Evolutionary conservation across 257 asterid genomes (phyloP).

Genomic region (Ilex asprella): DNA sequence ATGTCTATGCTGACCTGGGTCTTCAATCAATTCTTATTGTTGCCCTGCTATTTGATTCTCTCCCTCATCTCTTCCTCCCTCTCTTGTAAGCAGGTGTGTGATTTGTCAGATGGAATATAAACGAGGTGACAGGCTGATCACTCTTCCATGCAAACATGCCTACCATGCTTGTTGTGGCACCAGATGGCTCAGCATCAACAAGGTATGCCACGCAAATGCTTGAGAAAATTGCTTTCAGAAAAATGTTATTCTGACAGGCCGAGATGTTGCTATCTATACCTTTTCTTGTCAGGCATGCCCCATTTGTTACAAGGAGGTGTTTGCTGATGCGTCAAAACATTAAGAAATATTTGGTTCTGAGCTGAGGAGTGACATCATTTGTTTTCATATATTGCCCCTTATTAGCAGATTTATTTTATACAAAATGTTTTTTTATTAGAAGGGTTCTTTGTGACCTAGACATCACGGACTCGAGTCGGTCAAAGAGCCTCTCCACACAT

Average conservation of each 20-base stretch:
- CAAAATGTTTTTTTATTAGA: no score
- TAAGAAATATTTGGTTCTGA: conserved; percentile 3
- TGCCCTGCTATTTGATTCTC: no score
- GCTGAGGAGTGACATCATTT: background rate
- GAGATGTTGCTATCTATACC: conserved; percentile 12
- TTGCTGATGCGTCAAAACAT: conserved; percentile 35
- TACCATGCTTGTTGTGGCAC: conserved; percentile 79
- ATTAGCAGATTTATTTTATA: background rate
- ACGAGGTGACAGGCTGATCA: conserved; percentile 62
- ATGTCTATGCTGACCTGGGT: no score
- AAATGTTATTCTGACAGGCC: background rate
- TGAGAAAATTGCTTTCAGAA: background rate
- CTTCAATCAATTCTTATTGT: no score
- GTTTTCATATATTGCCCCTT: background rate
- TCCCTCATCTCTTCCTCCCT: no score
- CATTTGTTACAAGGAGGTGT: conserved; percentile 78
- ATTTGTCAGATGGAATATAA: conserved; percentile 98
- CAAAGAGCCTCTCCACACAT: no score
- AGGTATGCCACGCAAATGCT: conserved; percentile 38
- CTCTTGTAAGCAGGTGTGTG: conserved; percentile 54
- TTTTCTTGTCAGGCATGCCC: conserved; percentile 67
- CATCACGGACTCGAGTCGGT: no score
- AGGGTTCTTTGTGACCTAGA: no score
- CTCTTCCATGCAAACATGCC: conserved; percentile 91
- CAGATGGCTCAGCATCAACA: conserved; percentile 88